phyloP scores from a whole-genome alignment of 2,329 filamentous ascomycete genomes.

The Decorospora gaudefroyi region DNA sequence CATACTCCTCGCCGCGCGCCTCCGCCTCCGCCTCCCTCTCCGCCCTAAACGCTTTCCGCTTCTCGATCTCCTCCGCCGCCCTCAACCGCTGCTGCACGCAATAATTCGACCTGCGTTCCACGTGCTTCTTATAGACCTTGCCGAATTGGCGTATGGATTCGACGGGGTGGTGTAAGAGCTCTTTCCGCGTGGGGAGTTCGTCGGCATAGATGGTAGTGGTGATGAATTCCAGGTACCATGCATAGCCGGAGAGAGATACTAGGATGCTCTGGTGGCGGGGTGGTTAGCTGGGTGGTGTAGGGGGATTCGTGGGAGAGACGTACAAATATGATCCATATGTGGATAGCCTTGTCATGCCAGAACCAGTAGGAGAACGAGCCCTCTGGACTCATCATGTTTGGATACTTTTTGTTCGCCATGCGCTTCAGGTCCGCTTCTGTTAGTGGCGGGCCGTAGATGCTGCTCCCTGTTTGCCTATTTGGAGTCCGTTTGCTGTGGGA shows the following conservation, averaged over 20 bases:
- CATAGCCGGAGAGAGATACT: constrained; percentile 69
- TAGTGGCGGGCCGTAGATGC: constrained; percentile 75
- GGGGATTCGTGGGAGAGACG: not conserved
- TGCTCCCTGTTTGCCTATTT: constrained; percentile 58
- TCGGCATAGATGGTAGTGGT: constrained; percentile 77
- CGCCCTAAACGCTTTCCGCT: constrained; percentile 82
- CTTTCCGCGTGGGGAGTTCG: constrained; percentile 72
- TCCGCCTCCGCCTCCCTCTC: constrained; percentile 46
- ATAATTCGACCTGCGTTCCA: constrained; percentile 69
- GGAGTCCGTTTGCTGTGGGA: constrained; percentile 78
- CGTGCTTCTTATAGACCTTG: constrained; percentile 76
- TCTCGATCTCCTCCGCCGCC: constrained; percentile 82
- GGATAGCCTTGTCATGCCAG: constrained; percentile 73
- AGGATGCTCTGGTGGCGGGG: constrained; percentile 63
- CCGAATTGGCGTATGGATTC: constrained; percentile 66
- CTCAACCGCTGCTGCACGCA: constrained; percentile 72
- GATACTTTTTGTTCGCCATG: constrained; percentile 75
- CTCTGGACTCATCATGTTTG: constrained; percentile 83
- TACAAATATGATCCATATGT: constrained; percentile 84
- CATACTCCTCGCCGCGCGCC: constrained; percentile 43
- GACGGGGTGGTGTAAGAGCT: constrained; percentile 71
- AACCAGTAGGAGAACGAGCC: constrained; percentile 86
- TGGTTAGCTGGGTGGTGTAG: constrained; percentile 2
- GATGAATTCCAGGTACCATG: constrained; percentile 78
- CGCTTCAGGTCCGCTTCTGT: constrained; percentile 66